Percentiles rank a stretch among this genome's conserved stretches.
These are phyloP conservation scores for Penicillium frequentans DNA, from an alignment of 2,329 filamentous ascomycete genomes.

Conservation along the genomic window DNA sequence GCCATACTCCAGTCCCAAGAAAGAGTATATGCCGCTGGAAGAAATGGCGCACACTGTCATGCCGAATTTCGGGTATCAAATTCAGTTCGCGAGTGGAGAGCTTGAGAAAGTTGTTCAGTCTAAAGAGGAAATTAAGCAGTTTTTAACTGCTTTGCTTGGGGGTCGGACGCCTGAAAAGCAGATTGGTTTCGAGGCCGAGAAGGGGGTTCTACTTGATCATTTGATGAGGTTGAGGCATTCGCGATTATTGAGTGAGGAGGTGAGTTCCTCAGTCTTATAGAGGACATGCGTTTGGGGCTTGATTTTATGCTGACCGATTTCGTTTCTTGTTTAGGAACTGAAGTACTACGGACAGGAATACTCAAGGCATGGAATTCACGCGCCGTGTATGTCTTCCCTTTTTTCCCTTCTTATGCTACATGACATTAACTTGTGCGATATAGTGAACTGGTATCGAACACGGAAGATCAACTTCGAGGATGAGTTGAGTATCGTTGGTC, in stretches of 20 bases:
- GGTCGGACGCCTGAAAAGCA: conserved; percentile 59
- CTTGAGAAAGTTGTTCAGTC: conserved; percentile 61
- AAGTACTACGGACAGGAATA: conserved; percentile 77
- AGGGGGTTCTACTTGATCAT: conserved; percentile 65
- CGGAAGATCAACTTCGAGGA: conserved; percentile 73
- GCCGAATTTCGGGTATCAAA: conserved; percentile 78
- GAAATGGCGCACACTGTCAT: conserved; percentile 57
- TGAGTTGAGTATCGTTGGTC: conserved; percentile 52
- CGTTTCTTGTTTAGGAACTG: conserved; percentile 53
- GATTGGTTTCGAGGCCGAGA: conserved; percentile 56
- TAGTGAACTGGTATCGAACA: conserved; percentile 84
- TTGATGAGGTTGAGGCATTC: conserved; percentile 59
- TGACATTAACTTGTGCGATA: not conserved
- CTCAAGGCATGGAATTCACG: conserved; percentile 69
- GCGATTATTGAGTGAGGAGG: conserved; percentile 62
- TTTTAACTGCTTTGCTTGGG: conserved; percentile 72
- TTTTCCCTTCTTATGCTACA: not conserved
- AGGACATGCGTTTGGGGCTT: not conserved
- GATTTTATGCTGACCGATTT: not conserved
- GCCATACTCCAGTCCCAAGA: conserved; percentile 63
- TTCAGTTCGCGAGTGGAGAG: conserved; percentile 71
- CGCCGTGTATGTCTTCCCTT: conserved; percentile 56
- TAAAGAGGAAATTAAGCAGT: conserved; percentile 64
- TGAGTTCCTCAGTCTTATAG: conserved; percentile 26
- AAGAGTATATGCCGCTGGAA: conserved; percentile 57